Evolutionary conservation across 2,329 filamentous ascomycete genomes (phyloP), one percentile per base, ranked within the genome.

Genomic region (Arthrobotrys conoides): DNA sequence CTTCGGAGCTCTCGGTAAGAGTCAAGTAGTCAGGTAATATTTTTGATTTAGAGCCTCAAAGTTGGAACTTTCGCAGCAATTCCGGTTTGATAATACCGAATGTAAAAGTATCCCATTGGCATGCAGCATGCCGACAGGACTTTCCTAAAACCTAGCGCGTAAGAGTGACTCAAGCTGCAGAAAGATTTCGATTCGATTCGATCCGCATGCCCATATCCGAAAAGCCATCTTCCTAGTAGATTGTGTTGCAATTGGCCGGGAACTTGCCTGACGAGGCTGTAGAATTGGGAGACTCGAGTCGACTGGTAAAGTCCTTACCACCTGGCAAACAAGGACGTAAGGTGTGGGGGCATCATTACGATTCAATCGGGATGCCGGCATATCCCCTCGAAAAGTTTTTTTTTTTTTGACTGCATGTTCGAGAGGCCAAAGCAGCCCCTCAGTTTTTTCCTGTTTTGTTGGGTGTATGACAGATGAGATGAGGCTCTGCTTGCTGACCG

Each of bases 401-500:
- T 30, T 30, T 30, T 30, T 30, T 30, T 49, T 36, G 33, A 5
- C 8, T 36, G 33, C n/a, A n/a, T n/a, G 33, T 36, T 6, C 6
- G 27, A 30, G n/a, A 30, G 36, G 36, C 36, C 12, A 38, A 16
- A 27, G 16, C 27, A 27, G n/a, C 51, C 51, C 51, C 51, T 55
- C 51, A 55, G 5, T 55, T 55, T 55, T 55, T 33, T 24, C 51
- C 51, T 36, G 51, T 55, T 55, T 55, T 33, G 51, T 36, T 14
- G 14, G 9, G 9, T 48, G n/a, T 48, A 22, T 20, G 44, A 8
- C 44, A 18, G 49, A 30, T 30, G 49, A 27, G 14, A 53, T 33
- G 51, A 33, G 51, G 51, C 51, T 55, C 51, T 36, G n/a, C 27
- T 33, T 16, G 44, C n/a, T 48, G 6, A 18, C 51, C 51, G 22